Base-by-base conservation (phyloP, 2,329 filamentous ascomycete species). In the Pyricularia grisea region DNA sequence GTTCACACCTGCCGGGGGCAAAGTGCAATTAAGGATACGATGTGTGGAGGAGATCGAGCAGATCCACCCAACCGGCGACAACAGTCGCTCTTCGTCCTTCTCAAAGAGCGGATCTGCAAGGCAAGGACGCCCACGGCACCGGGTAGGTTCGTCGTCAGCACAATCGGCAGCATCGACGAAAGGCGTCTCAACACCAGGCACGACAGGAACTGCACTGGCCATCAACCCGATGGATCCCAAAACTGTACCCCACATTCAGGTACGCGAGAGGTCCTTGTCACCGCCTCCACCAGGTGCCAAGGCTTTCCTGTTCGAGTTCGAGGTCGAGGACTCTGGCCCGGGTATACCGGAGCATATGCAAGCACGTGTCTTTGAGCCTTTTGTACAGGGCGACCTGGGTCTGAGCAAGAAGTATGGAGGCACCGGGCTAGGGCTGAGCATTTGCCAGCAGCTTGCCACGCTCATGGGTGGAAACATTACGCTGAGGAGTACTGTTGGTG, bases 401-500 rank as follows among this genome's bases (percentile, higher is more conserved):
- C 80, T 97, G 20, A 96, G 91, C 81, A 96, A 93, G 78, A 95
- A 95, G 75, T 96, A 90, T 75, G 93, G 93, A 23, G 94, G 94
- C 20, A 97, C 94, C 0, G 94, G 94, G 4, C 81, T 97, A 1
- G 94, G 94, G 1, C 78, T 97, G 68, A 94, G 91, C 75, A 97
- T 97, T 74, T 97, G 93, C 79, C 90, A 92, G 25, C 94, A 97
- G 77, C 82, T 97, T 55, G 92, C 93, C 3, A 87, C 83, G 20
- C 81, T 97, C 20, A 97, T 97, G 92, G 89, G 89, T 67, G 94
- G 94, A 11, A 86, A 81, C 0, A 92, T 97, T 67, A 82, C 83
- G 2, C 81, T 97, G 50, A 85, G 84, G 71, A 97, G 92, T 74
- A 86, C 88, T 7, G 81, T 91, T 20, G 91, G 90, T 0, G 84